A percentile compares a stretch with the other conserved stretches of the same genome.
These are phyloP conservation scores for Acacia melanoxylon DNA, from an alignment of 306 rosid genomes.

Conservation along the genomic window DNA sequence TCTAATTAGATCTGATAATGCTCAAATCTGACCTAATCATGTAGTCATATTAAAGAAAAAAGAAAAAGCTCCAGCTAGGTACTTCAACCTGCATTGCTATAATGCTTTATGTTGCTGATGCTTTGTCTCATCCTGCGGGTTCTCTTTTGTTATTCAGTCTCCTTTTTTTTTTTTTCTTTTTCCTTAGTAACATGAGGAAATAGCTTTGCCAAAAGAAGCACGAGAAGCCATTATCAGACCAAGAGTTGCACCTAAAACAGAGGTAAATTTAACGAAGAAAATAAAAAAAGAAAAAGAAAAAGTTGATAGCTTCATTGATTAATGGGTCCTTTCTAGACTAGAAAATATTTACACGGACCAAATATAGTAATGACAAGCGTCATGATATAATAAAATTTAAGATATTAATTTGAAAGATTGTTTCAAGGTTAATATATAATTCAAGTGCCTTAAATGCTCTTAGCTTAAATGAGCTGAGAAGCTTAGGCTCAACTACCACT, in stretches of 20 bases:
- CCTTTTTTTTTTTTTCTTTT: background rate
- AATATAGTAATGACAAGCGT: background rate
- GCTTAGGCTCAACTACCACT: constrained; percentile 21
- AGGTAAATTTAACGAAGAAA: background rate
- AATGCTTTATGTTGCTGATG: background rate
- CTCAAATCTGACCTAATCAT: too few species aligned
- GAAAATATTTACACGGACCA: background rate
- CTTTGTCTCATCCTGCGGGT: background rate
- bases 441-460: constrained; percentile 16
- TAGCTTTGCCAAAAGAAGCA: constrained; percentile 13
- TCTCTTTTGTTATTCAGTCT: background rate
- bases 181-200: constrained; percentile 1
- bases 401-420: background rate
- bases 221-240: background rate
- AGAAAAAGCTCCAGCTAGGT: background rate
- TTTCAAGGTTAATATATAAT: background rate
- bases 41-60: too few species aligned
- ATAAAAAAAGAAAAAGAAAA: background rate
- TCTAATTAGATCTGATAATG: too few species aligned
- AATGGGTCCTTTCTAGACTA: background rate
- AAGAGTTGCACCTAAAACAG: constrained; percentile 6
- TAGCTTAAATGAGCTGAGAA: constrained; percentile 23
- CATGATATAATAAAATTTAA: background rate
- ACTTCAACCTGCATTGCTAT: background rate
- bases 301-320: background rate